Evolutionary conservation across 805 yeast genomes (phyloP).

Genomic region (Schwanniomyces occidentalis): DNA sequence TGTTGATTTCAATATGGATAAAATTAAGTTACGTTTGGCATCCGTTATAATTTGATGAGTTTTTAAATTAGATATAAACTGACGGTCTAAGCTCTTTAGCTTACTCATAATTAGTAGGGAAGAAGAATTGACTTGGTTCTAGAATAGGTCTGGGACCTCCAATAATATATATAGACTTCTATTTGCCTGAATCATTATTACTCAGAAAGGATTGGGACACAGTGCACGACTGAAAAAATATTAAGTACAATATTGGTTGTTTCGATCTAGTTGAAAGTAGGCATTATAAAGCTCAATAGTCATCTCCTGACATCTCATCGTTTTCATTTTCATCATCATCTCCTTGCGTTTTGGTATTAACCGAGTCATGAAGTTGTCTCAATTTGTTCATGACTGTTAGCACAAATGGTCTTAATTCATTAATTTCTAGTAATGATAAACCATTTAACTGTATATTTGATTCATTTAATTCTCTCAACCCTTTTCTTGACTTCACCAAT

Average conservation of each 20-base stretch:
- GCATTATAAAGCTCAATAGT: no score
- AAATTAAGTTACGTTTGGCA: slow-evolving; percentile 67
- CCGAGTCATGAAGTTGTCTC: slow-evolving; percentile 50
- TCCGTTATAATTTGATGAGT: slow-evolving; percentile 35
- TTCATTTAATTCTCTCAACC: slow-evolving; percentile 76
- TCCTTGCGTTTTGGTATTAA: slow-evolving; percentile 11
- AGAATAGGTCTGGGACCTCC: no score
- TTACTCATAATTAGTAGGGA: slow-evolving; percentile 4
- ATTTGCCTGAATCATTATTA: no score
- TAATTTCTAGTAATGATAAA: slow-evolving; percentile 78
- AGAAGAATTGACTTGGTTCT: no score
- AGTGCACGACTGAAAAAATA: no score
- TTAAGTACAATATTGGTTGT: no score
- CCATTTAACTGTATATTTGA: slow-evolving; percentile 82
- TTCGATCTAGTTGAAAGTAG: no score
- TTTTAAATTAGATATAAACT: slow-evolving; percentile 39
- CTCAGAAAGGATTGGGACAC: no score
- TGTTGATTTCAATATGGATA: slow-evolving; percentile 82
- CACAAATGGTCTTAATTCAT: slow-evolving; percentile 83
- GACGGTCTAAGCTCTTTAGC: slow-evolving; percentile 24
- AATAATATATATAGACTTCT: no score
- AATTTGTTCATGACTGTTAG: slow-evolving; percentile 78
- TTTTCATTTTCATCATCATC: slow-evolving; percentile 15
- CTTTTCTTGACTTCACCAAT: slow-evolving; percentile 76
- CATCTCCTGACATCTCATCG: slow-evolving; percentile 8